phyloP scores from a whole-genome alignment of 1,284 basidiomycete genomes.

The Leccinum solheimii region DNA sequence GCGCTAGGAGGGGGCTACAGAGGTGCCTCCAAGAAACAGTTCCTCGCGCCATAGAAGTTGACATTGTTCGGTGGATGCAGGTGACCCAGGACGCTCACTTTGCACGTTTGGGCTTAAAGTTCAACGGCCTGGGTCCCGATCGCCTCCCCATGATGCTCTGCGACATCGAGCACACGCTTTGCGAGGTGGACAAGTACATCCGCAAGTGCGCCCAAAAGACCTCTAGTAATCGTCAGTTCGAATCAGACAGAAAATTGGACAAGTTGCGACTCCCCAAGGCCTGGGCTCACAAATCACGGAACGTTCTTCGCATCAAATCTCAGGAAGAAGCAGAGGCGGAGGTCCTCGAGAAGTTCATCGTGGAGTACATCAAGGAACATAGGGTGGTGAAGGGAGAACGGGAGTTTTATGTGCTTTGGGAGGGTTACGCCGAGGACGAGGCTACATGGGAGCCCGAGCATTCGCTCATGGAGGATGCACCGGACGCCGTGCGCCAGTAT shows the following conservation, averaged over 20 bases:
- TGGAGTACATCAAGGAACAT: conserved; percentile 34
- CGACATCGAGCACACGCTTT: conserved; percentile 67
- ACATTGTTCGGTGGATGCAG: conserved; percentile 59
- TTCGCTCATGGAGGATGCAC: conserved; percentile 49
- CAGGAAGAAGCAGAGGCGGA: conserved; percentile 39
- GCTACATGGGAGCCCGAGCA: conserved; percentile 64
- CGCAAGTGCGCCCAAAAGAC: conserved; percentile 36
- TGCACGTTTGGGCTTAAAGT: conserved; percentile 47
- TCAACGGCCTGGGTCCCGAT: conserved; percentile 48
- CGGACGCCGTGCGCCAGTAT: conserved; percentile 23
- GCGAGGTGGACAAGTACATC: conserved; percentile 67
- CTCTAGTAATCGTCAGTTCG: conserved; percentile 32
- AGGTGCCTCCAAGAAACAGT: conserved; percentile 35
- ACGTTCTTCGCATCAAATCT: conserved; percentile 40
- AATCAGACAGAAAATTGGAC: conserved; percentile 30
- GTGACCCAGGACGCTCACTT: conserved; percentile 56
- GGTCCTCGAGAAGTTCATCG: conserved; percentile 41
- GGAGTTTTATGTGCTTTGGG: conserved; percentile 60
- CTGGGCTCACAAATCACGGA: conserved; percentile 47
- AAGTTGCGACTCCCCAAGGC: conserved; percentile 47
- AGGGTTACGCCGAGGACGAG: conserved; percentile 54
- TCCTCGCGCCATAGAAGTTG: conserved; percentile 43
- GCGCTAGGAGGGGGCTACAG: conserved; percentile 53
- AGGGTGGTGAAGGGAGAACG: conserved; percentile 33
- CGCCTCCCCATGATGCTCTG: conserved; percentile 50